phyloP scores from a whole-genome alignment of 306 rosid species.

The Cicer cuneatum region DNA sequence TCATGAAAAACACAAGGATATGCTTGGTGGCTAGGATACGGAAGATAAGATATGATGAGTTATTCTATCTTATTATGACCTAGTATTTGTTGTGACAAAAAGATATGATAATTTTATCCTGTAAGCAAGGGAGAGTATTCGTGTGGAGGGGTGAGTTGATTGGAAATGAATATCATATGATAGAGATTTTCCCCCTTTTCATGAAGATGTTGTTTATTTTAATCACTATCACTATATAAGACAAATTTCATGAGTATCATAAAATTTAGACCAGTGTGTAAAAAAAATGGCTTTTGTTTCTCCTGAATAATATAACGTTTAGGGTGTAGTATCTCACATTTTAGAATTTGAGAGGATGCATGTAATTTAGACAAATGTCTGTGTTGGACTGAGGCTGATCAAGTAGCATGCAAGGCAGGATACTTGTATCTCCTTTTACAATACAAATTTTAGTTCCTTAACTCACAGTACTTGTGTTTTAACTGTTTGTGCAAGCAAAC shows the following conservation, averaged over 20 bases:
- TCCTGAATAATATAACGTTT: conserved; percentile 2
- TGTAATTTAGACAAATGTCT: conserved; percentile 17
- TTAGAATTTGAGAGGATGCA: conserved; percentile 13
- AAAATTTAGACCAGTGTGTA: conserved; percentile 3
- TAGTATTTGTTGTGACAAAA: neutral
- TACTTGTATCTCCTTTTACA: conserved; percentile 17
- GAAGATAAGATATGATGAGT: neutral
- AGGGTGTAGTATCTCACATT: neutral
- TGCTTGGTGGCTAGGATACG: conserved; percentile 2
- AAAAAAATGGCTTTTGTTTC: conserved; percentile 26
- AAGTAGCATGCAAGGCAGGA: conserved; percentile 25
- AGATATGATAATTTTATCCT: neutral
- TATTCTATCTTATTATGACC: neutral
- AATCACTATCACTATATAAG: conserved; percentile 7
- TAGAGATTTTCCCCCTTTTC: too few species aligned
- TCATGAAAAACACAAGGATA: conserved; percentile 1
- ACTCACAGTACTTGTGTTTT: neutral
- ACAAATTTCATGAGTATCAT: neutral
- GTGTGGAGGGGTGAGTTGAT: too few species aligned
- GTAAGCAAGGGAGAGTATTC: neutral
- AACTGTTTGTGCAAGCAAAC: neutral
- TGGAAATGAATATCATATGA: too few species aligned
- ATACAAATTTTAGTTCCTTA: conserved; percentile 2
- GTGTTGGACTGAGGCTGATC: conserved; percentile 31
- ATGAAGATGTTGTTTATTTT: neutral